These are phyloP conservation scores for Fusarium dlaminii DNA, from an alignment of 2,329 filamentous ascomycete species.

Conservation along the genomic window DNA sequence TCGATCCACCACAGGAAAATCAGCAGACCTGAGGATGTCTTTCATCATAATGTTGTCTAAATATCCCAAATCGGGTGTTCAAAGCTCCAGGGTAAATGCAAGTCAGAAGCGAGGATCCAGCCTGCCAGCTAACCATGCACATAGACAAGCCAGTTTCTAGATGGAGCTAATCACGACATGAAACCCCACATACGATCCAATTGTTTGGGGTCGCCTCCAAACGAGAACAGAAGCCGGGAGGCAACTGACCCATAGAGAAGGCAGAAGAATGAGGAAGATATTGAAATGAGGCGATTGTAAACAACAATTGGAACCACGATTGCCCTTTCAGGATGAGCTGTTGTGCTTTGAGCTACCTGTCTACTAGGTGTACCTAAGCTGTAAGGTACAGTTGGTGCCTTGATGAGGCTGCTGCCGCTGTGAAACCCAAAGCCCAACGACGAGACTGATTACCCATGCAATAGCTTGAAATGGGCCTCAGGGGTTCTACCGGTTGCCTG, in stretches of 20 bases:
- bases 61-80: neutral
- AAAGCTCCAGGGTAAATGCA: conserved; percentile 8
- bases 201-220: conserved; percentile 4
- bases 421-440: conserved; percentile 27
- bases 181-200: conserved; percentile 14
- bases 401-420: conserved; percentile 8
- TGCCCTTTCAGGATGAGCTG: neutral
- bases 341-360: neutral
- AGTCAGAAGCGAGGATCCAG: neutral
- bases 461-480: neutral
- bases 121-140: neutral
- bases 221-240: conserved; percentile 2
- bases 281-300: conserved; percentile 1
- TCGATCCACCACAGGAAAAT: neutral
- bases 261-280: conserved; percentile 3
- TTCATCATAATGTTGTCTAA: neutral
- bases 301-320: neutral
- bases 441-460: neutral
- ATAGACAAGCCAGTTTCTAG: neutral
- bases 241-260: conserved; percentile 3
- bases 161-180: conserved; percentile 22
- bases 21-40: neutral
- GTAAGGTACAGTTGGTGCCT: conserved; percentile 19
- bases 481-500: conserved; percentile 11
- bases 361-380: neutral